Evolutionary conservation across 1,284 basidiomycete species (phyloP), one percentile per base, ranked within the genome.

Genomic region (Chiua sp.): DNA sequence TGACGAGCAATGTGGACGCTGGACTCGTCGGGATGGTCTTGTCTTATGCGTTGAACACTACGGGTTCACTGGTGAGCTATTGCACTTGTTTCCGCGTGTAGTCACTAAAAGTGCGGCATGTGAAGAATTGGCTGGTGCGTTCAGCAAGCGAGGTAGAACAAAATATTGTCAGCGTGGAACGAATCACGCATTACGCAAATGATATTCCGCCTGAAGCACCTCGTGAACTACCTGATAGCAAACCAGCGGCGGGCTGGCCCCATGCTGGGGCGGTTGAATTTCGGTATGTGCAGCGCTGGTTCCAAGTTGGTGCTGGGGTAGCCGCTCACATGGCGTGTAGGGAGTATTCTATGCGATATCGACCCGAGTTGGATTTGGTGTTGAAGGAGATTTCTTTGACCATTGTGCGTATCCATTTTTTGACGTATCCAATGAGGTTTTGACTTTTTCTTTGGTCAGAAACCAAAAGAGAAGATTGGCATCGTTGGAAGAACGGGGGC

Each of bases 1-100:
- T 88, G 23, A 88, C 86, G 7, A 88, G 84, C 11, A 85, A 86
- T 7, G 87, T 98, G 44, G 92, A 98, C 74, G 92, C 94, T 2
- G 96, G 95, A 0, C 78, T 97, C 30, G 92, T 98, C 44, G 96
- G 96, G n/a, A 81, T 98, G 63, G 90, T 97, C 55, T 81, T 98
- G 68, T 91, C 88, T 2, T 96, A 96, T 75, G 92, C 93, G 3
- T 78, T 98, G 73, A 92, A 86, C 63, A 90, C 91, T 12, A 94
- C 92, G 2, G 87, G 87, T 28, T 84, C 89, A 23, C 68, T 92
- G 76, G 89, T 90, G 62, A 65, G 83, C 66, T 23, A n/a, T 33
- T n/a, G 12, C 11, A 0, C 4, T 7, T n/a, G 11, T 3, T 20
- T 20, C 2, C 4, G 7, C n/a, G 11, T 33, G 28, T 26, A 55